A percentile compares a stretch with the other conserved stretches of the same genome.
Evolutionary conservation across 2,329 filamentous ascomycete genomes (phyloP).

Genomic region (Ophiosphaerella herpotricha): DNA sequence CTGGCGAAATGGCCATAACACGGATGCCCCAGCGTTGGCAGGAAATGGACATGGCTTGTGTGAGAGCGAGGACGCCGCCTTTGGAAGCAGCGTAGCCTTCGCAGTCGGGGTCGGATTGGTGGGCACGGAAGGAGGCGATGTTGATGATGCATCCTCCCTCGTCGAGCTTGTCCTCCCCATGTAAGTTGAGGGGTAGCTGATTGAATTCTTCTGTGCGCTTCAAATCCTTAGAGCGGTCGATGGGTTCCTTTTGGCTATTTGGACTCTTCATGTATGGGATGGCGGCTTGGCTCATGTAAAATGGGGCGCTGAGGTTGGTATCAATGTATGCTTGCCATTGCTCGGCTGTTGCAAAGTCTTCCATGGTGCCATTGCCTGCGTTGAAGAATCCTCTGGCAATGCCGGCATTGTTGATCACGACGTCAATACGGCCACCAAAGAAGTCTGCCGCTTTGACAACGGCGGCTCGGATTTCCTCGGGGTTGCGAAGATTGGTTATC

Average conservation of each 20-base stretch:
- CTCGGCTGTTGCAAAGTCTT: slow-evolving; percentile 24
- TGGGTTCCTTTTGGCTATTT: slow-evolving; percentile 17
- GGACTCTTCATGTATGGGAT: slow-evolving; percentile 28
- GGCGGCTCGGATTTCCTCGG: slow-evolving; percentile 28
- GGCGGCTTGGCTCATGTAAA: slow-evolving; percentile 27
- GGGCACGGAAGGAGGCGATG: slow-evolving; percentile 56
- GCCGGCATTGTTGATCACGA: slow-evolving; percentile 39
- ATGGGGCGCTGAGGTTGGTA: slow-evolving; percentile 26
- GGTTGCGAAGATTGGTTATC: slow-evolving; percentile 47
- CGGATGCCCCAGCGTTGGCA: slow-evolving; percentile 50
- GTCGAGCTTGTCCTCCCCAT: slow-evolving; percentile 26
- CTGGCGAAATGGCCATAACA: slow-evolving; percentile 55
- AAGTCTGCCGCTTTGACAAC: slow-evolving; percentile 46
- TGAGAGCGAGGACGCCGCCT: slow-evolving; percentile 55
- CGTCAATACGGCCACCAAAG: slow-evolving; percentile 38
- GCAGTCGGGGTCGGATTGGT: slow-evolving; percentile 55
- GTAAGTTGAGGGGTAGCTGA: slow-evolving; percentile 21
- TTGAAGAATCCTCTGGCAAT: slow-evolving; percentile 29
- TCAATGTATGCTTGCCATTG: slow-evolving; percentile 31
- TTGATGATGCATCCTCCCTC: slow-evolving; percentile 46
- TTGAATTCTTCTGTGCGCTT: slow-evolving; percentile 27
- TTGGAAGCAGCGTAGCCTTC: slow-evolving; percentile 57
- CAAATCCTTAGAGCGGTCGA: slow-evolving; percentile 22
- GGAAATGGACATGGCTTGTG: slow-evolving; percentile 54
- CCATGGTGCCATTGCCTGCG: slow-evolving; percentile 29